These are phyloP conservation scores for Scenedesmus sp. DNA, from an alignment of 163 green algal genomes.

Conservation along the genomic window DNA sequence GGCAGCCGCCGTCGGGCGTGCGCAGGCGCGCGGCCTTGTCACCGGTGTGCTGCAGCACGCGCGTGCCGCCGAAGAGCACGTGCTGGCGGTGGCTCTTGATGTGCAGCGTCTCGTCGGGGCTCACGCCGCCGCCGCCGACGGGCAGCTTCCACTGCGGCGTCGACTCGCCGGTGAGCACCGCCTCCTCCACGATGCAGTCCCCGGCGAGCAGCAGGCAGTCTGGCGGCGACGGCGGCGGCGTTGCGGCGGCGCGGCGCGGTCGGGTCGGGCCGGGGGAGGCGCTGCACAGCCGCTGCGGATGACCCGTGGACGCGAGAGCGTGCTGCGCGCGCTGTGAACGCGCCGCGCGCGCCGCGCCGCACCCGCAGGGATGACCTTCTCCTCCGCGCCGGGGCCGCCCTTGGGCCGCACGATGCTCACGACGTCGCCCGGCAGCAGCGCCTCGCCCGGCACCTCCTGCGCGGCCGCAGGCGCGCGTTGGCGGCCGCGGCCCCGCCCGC, in stretches of 20 bases:
- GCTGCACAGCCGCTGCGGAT: too few relatives aligned
- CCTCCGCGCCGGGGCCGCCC: conserved; percentile 41
- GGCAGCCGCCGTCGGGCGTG: conserved; percentile 88
- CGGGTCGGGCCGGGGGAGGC: too few relatives aligned
- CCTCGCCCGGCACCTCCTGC: conserved; percentile 77
- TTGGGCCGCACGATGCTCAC: conserved; percentile 87
- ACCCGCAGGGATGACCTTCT: conserved; percentile 41
- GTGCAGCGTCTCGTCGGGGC: conserved; percentile 49
- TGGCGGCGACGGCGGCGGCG: conserved; percentile 54
- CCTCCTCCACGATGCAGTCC: conserved; percentile 94
- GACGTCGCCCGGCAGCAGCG: conserved; percentile 94
- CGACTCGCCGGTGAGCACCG: conserved; percentile 96
- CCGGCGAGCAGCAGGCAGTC: conserved; percentile 94
- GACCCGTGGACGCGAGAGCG: too few relatives aligned
- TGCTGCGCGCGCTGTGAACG: too few relatives aligned
- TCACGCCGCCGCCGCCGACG: conserved; percentile 32
- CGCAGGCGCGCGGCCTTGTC: conserved; percentile 72
- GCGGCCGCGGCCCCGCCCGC: too few relatives aligned
- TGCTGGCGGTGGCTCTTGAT: conserved; percentile 62
- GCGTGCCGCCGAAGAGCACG: conserved; percentile 94
- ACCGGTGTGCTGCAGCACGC: conserved; percentile 84
- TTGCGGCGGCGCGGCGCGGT: too few relatives aligned
- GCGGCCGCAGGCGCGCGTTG: not conserved
- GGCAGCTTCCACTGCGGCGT: conserved; percentile 96
- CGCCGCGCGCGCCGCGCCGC: not conserved